Evolutionary conservation across 2,329 filamentous ascomycete species (phyloP), one percentile per base, ranked within the genome.

Genomic region (Intubia oerlemansii): DNA sequence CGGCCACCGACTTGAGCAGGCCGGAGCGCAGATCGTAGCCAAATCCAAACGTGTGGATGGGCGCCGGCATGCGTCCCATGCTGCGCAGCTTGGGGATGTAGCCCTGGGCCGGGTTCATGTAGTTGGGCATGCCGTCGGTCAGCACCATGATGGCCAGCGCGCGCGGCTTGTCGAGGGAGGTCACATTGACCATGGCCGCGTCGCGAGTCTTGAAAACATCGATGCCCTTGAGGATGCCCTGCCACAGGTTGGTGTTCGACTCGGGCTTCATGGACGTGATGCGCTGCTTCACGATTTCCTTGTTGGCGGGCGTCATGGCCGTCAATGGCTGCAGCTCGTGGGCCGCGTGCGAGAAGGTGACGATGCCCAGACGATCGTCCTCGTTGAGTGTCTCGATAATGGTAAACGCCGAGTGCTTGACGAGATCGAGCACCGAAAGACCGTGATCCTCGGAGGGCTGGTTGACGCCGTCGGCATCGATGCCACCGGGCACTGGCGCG

Each of bases 1-100:
- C 65, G 2, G 66, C 57, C 26, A 73, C 63, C 3, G 64, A 63
- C 44, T 67, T 66, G 30, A 73, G 49, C 12, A 71, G 46, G 0
- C 58, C 61, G 0, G 66, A 63, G 5, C 44, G 41, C 19, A 65
- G 44, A 2, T 38, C 26, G 35, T 62, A 60, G 5, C 61, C 60
- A 30, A 66, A 66, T 3, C 61, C 61, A 41, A 66, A 66, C 0
- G 59, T 64, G 39, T 63, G 53, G 41, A 58, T 56, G 0, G 52
- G 50, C 10, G 60, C 51, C 3, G 52, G 50, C 1, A 61, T 42
- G 1, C 42, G 35, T 2, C 43, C 39, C 46, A 53, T 51, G 8
- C 38, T 41, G n/a, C 45, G 50, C 12, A 72, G 46, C 42, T 62
- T 66, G 8, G 53, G 53, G 3, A 70, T 51, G 34, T 65, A 71